Base-by-base conservation (phyloP, 768 basidiomycete genomes). In the Auriscalpium microsporum region DNA sequence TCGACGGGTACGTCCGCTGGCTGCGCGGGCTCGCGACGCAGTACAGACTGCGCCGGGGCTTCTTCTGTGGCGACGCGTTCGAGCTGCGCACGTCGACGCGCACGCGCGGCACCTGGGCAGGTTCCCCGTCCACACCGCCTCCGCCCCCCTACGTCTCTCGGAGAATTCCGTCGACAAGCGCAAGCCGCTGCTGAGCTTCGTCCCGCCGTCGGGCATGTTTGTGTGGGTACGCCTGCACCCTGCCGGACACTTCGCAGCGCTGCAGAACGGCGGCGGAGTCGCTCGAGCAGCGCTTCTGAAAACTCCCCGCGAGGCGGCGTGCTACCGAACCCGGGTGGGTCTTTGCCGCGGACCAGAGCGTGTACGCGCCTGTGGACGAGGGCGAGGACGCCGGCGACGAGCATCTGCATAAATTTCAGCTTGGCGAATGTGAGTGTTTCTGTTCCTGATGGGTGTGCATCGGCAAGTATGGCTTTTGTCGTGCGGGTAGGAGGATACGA, bases 201-300 rank as follows among this genome's bases (percentile, higher is more conserved):
- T 87, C 2, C 85, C 88, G 13, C 89, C 78, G 1, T 77, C 85
- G n/a, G 90, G 90, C 8, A 94, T 92, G 90, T 92, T 90, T 68
- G 59, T 84, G 35, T 87, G 84, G 84, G 82, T 82, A 64, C 75
- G 76, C 61, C 64, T 91, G 28, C 77, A 89, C 69, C 74, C 90
- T 42, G 75, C 79, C 23, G 68, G 74, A 50, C 79, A 83, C 63
- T 79, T 81, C 3, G 66, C 72, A 37, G 72, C 77, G 63, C 61
- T 50, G 53, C 55, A 62, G 16, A 61, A 68, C 17, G 44, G 74
- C 54, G 47, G 50, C 71, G 56, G 70, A 78, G 53, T 66, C 71
- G 1, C 68, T 80, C 34, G 83, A 87, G 66, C 71, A 72, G 58
- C 74, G 82, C 56, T 75, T 92, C 1, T 90, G 80, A 78, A 68